phyloP scores from a whole-genome alignment of 768 basidiomycete genomes.

The Panus rudis region DNA sequence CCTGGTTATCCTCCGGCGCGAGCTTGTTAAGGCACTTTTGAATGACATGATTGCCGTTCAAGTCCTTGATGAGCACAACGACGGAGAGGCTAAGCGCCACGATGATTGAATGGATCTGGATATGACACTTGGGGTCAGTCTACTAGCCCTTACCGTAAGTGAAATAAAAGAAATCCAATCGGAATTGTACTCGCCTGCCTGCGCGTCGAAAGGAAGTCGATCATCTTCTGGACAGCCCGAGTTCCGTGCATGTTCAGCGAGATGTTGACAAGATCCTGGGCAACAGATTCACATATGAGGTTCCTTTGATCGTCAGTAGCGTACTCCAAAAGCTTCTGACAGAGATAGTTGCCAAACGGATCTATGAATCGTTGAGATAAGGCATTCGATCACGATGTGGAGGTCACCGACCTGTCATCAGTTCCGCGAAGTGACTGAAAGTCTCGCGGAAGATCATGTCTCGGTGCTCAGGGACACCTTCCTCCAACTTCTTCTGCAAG shows the following conservation, averaged over 20 bases:
- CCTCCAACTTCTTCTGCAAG: conserved; percentile 97
- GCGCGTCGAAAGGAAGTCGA: conserved; percentile 94
- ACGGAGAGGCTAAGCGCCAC: conserved; percentile 95
- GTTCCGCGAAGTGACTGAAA: conserved; percentile 92
- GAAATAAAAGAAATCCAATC: conserved; percentile 31
- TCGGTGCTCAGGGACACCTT: conserved; percentile 89
- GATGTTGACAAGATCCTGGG: conserved; percentile 95
- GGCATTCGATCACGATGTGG: background rate
- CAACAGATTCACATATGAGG: conserved; percentile 94
- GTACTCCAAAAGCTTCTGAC: conserved; percentile 95
- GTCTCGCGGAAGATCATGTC: conserved; percentile 99
- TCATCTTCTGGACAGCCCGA: conserved; percentile 99
- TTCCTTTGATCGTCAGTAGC: conserved; percentile 97
- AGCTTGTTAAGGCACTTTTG: conserved; percentile 99
- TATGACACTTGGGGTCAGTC: conserved; percentile 78
- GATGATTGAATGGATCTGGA: conserved; percentile 95
- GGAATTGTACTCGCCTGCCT: conserved; percentile 66
- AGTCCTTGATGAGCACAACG: conserved; percentile 97
- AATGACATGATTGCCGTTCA: conserved; percentile 96
- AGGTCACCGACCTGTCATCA: conserved; percentile 79
- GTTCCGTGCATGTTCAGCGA: conserved; percentile 99
- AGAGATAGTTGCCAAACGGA: conserved; percentile 98
- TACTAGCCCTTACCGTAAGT: conserved; percentile 48
- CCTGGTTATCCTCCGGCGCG: conserved; percentile 98
- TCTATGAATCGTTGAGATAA: conserved; percentile 38